Percentiles rank a stretch among this genome's conserved stretches.
phyloP scores from a whole-genome alignment of 371 early-diverging fungal genomes.

The Mucor lusitanicus region DNA sequence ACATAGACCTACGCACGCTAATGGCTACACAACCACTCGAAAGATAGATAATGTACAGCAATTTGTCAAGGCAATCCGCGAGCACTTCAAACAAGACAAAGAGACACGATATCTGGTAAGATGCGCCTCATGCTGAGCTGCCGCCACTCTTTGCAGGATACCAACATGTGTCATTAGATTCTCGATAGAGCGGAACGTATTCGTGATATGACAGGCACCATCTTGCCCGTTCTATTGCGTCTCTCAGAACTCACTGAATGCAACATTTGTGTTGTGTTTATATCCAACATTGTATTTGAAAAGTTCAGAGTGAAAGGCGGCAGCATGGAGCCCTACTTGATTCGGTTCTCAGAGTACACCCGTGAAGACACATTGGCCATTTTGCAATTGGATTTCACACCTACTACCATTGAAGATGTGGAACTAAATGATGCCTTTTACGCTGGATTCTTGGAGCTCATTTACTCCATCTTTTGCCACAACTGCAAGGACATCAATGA shows the following conservation, averaged over 20 bases:
- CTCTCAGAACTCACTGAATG: conserved; percentile 66
- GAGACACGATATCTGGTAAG: conserved; percentile 48
- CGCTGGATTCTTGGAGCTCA: conserved; percentile 64
- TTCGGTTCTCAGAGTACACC: conserved; percentile 76
- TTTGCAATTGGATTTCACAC: conserved; percentile 68
- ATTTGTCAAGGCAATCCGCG: conserved; percentile 57
- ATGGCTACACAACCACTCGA: conserved; percentile 27
- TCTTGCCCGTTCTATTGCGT: conserved; percentile 70
- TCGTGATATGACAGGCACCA: conserved; percentile 66
- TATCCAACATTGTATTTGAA: conserved; percentile 79
- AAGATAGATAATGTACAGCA: conserved; percentile 69
- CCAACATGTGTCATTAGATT: conserved; percentile 34
- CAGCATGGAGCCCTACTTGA: conserved; percentile 61
- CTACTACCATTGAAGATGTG: conserved; percentile 16
- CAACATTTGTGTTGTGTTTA: conserved; percentile 72
- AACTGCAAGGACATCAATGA: conserved; percentile 86
- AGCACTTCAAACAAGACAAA: conserved; percentile 20
- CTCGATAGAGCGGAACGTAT: conserved; percentile 85
- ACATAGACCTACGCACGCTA: conserved; percentile 22
- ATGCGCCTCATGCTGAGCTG: background rate
- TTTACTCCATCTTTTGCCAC: conserved; percentile 75
- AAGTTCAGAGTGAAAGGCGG: conserved; percentile 74
- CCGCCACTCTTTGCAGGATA: too few species aligned
- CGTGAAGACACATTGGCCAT: conserved; percentile 71
- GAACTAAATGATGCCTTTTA: conserved; percentile 65